Percentiles rank a stretch among this genome's conserved stretches.
Evolutionary conservation across 257 asterid species (phyloP).

Genomic region (Primulina tabacum): DNA sequence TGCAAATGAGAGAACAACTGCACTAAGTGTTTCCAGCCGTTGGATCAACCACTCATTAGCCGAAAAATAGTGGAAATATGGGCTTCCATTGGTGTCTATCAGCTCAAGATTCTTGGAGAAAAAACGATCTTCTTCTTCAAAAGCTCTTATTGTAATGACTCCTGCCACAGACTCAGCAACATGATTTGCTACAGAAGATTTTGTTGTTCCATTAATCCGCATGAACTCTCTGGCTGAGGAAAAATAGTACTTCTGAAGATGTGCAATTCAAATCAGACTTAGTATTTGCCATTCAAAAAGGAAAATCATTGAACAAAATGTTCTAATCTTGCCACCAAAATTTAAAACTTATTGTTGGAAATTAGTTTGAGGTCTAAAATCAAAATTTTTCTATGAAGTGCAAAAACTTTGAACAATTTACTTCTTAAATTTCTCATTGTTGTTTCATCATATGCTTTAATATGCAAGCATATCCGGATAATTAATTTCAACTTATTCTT

Average conservation of each 20-base stretch:
- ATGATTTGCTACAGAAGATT: conserved; percentile 89
- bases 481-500: too few relatives aligned
- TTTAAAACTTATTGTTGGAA: too few relatives aligned
- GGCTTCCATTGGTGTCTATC: conserved; percentile 75
- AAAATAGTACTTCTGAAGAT: conserved; percentile 68
- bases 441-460: too few relatives aligned
- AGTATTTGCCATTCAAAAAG: background rate
- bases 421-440: too few relatives aligned
- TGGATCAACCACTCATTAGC: conserved; percentile 95
- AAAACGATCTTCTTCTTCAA: conserved; percentile 77
- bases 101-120: conserved; percentile 65
- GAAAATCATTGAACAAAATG: too few relatives aligned
- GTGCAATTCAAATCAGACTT: conserved; percentile 9
- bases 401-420: too few relatives aligned
- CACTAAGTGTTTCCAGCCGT: conserved; percentile 73
- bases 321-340: too few relatives aligned
- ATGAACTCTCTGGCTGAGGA: conserved; percentile 83
- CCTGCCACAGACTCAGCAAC: conserved; percentile 88
- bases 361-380: too few relatives aligned
- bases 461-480: too few relatives aligned
- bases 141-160: conserved; percentile 75
- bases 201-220: conserved; percentile 95
- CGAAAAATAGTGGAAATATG: conserved; percentile 86
- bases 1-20: conserved; percentile 75
- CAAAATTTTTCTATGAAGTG: too few relatives aligned